Base-by-base conservation (phyloP, 225 moss, liverwort and hornwort species). In the Bryum argenteum region DNA sequence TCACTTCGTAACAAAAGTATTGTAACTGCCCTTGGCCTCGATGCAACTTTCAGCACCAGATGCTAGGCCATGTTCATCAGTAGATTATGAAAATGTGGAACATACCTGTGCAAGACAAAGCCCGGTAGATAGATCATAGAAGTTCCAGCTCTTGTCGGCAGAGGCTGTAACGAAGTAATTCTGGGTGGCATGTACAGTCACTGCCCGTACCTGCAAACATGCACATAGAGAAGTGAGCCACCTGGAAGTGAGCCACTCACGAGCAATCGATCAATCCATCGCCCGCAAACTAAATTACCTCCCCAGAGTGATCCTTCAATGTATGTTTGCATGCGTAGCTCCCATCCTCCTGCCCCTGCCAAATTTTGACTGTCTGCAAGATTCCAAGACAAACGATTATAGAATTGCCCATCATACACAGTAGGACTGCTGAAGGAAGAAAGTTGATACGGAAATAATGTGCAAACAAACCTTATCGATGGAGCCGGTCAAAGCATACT, bases 111-210 rank as follows among this genome's bases (percentile, higher is more conserved):
- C 85, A 63, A 97, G 83, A 72, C 97, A 97, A 68, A 89, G 68
- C 37, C 94, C 93, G 61, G 94, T 70, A 54, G 84, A 83, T 12
- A 94, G 89, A 77, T 84, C 80, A 42, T 77, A 84, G 75, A 74
- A 71, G 78, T 87, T 80, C 80, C 80, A 84, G 33, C 89, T 91
- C 82, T 94, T 94, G 24, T 97, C 97, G 48, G 86, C 72, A 39
- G 97, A 97, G 38, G 92, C 90, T 21, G 94, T 90, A 45, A 97
- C 97, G 52, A 92, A 97, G 67, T 97, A 97, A 67, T 97, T 94
- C 71, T 88, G 90, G 45, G 97, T 97, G 13, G 97, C 97, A 78
- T 97, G 97, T 70, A 97, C 82, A 43, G 94, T 97, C 43, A 97
- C 97, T 53, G 97, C 94, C 84, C 89, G 88, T 41, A 97, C 92